phyloP scores from a whole-genome alignment of 805 yeast species.

The Hanseniaspora lindneri region DNA sequence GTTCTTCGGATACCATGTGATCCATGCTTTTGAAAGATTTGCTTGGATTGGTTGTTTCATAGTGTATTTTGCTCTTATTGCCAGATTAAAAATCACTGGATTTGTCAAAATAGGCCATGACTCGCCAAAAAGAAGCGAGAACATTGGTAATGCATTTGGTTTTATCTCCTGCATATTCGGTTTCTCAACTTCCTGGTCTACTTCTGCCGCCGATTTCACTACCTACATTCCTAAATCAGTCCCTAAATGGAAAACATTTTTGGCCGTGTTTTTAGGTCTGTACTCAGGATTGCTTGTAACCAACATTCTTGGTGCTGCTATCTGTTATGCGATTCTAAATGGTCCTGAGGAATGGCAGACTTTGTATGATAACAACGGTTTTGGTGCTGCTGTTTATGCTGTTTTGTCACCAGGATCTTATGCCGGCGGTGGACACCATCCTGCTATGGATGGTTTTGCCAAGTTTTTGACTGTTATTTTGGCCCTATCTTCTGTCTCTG shows the following conservation, averaged over 20 bases:
- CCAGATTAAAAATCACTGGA: slow-evolving; percentile 56
- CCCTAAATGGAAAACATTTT: slow-evolving; percentile 47
- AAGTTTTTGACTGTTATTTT: slow-evolving; percentile 74
- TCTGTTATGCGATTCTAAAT: slow-evolving; percentile 54
- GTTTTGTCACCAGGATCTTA: slow-evolving; percentile 61
- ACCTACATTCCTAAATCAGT: slow-evolving; percentile 66
- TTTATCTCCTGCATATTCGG: slow-evolving; percentile 79
- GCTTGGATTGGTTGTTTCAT: slow-evolving; percentile 76
- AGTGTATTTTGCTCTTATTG: slow-evolving; percentile 66
- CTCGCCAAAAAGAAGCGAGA: slow-evolving; percentile 40
- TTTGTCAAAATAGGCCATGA: slow-evolving; percentile 47
- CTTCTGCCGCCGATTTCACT: slow-evolving; percentile 85
- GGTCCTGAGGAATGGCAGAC: slow-evolving; percentile 34
- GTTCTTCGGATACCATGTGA: slow-evolving; percentile 71
- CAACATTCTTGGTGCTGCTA: slow-evolving; percentile 75
- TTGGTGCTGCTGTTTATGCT: slow-evolving; percentile 75
- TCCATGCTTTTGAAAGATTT: slow-evolving; percentile 73
- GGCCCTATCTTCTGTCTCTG: slow-evolving; percentile 75
- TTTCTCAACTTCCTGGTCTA: slow-evolving; percentile 88
- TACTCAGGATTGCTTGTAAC: slow-evolving; percentile 57
- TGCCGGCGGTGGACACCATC: slow-evolving; percentile 25
- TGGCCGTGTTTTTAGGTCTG: slow-evolving; percentile 52
- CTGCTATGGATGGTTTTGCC: slow-evolving; percentile 80
- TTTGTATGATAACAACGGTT: slow-evolving; percentile 42
- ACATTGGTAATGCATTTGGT: slow-evolving; percentile 69